These are phyloP conservation scores for Shiraia bambusicola DNA, from an alignment of 2,329 filamentous ascomycete genomes.

Conservation along the genomic window DNA sequence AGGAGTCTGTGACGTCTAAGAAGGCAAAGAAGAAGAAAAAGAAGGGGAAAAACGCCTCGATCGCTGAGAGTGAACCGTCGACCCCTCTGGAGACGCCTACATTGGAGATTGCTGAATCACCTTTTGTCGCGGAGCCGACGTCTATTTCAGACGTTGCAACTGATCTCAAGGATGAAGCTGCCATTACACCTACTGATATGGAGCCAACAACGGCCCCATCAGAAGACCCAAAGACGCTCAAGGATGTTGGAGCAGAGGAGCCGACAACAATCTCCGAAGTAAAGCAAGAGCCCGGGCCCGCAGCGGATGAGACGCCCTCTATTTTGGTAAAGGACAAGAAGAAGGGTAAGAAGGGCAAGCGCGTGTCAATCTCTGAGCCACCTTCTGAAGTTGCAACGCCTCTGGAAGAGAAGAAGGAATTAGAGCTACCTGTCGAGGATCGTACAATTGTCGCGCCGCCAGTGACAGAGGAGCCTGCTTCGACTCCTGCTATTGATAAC, in stretches of 20 bases:
- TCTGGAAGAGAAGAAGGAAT: conserved; percentile 9
- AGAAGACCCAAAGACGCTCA: not conserved
- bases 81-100: conserved; percentile 5
- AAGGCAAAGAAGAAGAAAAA: conserved; percentile 27
- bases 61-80: conserved; percentile 11
- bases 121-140: conserved; percentile 1
- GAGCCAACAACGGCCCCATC: not conserved
- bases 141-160: not conserved
- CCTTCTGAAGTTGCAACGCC: conserved; percentile 6
- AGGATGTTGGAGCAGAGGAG: not conserved
- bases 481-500: conserved; percentile 1
- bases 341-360: conserved; percentile 23
- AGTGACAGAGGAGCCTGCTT: not conserved
- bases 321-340: conserved; percentile 22
- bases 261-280: not conserved
- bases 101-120: conserved; percentile 2
- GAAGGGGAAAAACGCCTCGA: conserved; percentile 17
- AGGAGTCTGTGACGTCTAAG: conserved; percentile 12
- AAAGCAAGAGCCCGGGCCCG: not conserved
- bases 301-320: not conserved
- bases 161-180: conserved; percentile 1
- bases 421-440: conserved; percentile 2
- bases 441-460: not conserved
- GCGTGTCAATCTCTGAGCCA: conserved; percentile 10
- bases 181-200: not conserved